Conservation (phyloP, 768 basidiomycete genomes). For the Antrodiella citrinella region DNA sequence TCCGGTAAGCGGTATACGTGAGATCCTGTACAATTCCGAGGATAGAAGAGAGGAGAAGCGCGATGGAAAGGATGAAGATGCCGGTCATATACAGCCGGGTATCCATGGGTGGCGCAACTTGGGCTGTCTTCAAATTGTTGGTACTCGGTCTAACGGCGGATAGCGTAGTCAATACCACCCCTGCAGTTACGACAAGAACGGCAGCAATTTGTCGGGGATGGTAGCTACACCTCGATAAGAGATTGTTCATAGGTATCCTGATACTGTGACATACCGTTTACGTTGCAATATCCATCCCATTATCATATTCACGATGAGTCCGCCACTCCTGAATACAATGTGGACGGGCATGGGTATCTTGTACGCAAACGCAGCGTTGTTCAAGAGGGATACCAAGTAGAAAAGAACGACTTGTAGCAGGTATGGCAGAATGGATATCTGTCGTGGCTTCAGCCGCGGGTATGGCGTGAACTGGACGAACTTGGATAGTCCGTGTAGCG, state of each 20-base stretch:
- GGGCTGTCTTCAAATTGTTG: conserved; percentile 1
- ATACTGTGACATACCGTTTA: conserved; percentile 44
- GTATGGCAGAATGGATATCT: conserved; percentile 68
- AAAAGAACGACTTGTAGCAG: conserved; percentile 77
- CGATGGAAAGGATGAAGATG: conserved; percentile 63
- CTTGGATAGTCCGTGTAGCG: conserved; percentile 61
- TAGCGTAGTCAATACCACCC: conserved; percentile 74
- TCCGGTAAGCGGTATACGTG: conserved; percentile 50
- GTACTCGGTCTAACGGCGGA: conserved; percentile 37
- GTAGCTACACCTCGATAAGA: conserved; percentile 43
- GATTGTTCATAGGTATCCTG: neutral
- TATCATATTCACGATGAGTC: conserved; percentile 75
- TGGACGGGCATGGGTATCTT: conserved; percentile 86
- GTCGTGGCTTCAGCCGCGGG: conserved; percentile 51
- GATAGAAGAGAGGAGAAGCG: conserved; percentile 72
- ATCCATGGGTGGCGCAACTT: conserved; percentile 8
- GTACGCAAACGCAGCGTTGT: conserved; percentile 88
- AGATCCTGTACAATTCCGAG: conserved; percentile 83
- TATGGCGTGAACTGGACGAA: conserved; percentile 35
- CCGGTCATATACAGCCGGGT: conserved; percentile 54
- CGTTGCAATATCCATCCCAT: conserved; percentile 63
- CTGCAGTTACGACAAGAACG: conserved; percentile 72
- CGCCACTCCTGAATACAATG: conserved; percentile 90
- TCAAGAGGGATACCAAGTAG: conserved; percentile 70
- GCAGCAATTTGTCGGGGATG: conserved; percentile 55